phyloP scores from a whole-genome alignment of 768 basidiomycete genomes.

The Termitomyces sp. region DNA sequence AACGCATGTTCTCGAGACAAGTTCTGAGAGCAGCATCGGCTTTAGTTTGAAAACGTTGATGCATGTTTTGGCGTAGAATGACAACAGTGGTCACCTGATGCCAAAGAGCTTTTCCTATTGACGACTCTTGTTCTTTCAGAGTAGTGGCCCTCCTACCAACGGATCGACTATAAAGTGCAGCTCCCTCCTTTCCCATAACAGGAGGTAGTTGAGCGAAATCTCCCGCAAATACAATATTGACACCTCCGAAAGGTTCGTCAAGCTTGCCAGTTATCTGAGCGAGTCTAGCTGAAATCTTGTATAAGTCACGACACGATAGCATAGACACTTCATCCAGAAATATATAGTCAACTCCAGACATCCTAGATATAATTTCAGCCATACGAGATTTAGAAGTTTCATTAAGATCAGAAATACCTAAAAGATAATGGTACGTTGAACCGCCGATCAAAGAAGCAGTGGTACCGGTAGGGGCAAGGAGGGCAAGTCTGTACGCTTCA shows the following conservation, averaged over 20 bases:
- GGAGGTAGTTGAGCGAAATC: constrained; percentile 44
- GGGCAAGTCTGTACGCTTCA: not conserved
- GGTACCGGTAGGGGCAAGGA: not conserved
- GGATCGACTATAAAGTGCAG: constrained; percentile 17
- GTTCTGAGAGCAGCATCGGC: constrained; percentile 24
- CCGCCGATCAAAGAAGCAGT: not conserved
- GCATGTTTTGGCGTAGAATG: constrained; percentile 33
- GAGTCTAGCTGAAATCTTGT: not conserved
- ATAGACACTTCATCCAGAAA: not conserved
- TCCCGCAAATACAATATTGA: constrained; percentile 40
- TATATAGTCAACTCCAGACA: not conserved
- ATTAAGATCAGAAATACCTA: not conserved
- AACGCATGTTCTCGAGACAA: constrained; percentile 27
- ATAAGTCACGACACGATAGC: not conserved
- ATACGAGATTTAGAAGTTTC: not conserved
- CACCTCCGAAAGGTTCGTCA: constrained; percentile 22
- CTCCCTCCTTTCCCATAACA: constrained; percentile 8
- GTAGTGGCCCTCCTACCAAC: constrained; percentile 2
- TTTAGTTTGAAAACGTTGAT: constrained; percentile 20
- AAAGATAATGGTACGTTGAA: not conserved
- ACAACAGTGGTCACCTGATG: constrained; percentile 30
- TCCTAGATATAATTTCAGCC: not conserved
- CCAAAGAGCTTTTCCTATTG: constrained; percentile 27
- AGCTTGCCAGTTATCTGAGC: not conserved
- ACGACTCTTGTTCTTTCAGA: constrained; percentile 14